phyloP scores from a whole-genome alignment of 208 protist genomes.

The Crithidia acanthocephali region DNA sequence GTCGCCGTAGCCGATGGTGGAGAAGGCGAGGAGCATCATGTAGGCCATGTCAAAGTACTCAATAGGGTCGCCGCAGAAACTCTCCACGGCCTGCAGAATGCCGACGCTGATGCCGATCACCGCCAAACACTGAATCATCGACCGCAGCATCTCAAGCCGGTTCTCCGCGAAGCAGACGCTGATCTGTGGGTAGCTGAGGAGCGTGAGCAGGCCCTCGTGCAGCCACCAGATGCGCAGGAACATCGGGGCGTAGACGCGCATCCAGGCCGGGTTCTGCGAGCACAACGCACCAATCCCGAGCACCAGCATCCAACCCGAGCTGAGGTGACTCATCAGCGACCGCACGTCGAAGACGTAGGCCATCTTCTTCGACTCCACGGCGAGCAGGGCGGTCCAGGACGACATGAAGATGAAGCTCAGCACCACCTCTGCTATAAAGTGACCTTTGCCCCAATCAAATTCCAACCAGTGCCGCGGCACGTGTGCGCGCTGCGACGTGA shows the following conservation, averaged over 20 bases:
- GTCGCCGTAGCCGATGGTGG: conserved; percentile 46
- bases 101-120: conserved; percentile 49
- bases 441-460: conserved; percentile 38
- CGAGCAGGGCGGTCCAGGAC: conserved; percentile 33
- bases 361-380: conserved; percentile 35
- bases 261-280: conserved; percentile 30
- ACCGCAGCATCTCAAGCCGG: conserved; percentile 39
- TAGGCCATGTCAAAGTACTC: conserved; percentile 46
- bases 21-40: conserved; percentile 50
- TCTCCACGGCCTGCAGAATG: conserved; percentile 43
- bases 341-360: conserved; percentile 30
- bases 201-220: conserved; percentile 37
- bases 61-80: conserved; percentile 40
- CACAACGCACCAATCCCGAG: conserved; percentile 25
- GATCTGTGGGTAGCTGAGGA: conserved; percentile 46
- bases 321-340: conserved; percentile 45
- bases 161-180: conserved; percentile 46
- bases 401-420: conserved; percentile 38
- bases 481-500: conserved; percentile 23
- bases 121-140: conserved; percentile 45
- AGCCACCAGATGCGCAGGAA: conserved; percentile 49
- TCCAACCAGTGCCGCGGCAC: conserved; percentile 18
- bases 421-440: conserved; percentile 36
- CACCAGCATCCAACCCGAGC: conserved; percentile 39
- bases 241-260: conserved; percentile 40